Evolutionary conservation across 441 rosid species (phyloP), one percentile per base, ranked within the genome.

Genomic region (Erysimum cheiri): DNA sequence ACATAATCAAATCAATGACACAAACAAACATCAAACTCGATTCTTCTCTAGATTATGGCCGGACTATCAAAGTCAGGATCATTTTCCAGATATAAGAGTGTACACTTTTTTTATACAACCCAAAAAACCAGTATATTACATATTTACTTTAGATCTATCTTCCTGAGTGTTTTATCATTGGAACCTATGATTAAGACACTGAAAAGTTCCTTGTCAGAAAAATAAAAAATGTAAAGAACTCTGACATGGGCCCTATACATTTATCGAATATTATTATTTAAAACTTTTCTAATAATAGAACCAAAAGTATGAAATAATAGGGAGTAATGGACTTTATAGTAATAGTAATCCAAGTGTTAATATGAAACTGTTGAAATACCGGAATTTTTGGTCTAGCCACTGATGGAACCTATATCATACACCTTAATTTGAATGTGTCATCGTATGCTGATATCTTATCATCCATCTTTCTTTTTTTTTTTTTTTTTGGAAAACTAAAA

Each of bases 111-210:
- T 8, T 62, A 52, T 11, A 47, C 33, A 47, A 53, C 14, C 24
- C n/a, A 19, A 24, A 7, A 50, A 15, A 37, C 46, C 40, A 60
- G 9, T 26, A 8, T 35, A 59, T 31, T 54, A 15, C 14, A 46
- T 29, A 74, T 68, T 69, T 68, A 74, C 74, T 68, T 74, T 68
- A 74, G 73, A 74, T 74, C 78, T 74, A 69, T 74, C 78, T 74
- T 69, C 36, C 60, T 62, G 74, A 74, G 55, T 75, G 70, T 47
- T 47, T 35, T 32, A 75, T 69, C 29, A 75, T 75, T 75, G 60
- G 54, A 56, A 47, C 74, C 0, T 55, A 75, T 74, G 78, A 75
- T 75, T 75, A 69, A 68, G 64, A 61, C 78, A 54, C 73, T 68
- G 3, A 67, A 74, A 67, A 74, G 53, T 47, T 68, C 53, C 17